Evolutionary conservation across 2,329 filamentous ascomycete species (phyloP), one percentile per base, ranked within the genome.

Genomic region (Neopestalotiopsis sp.): DNA sequence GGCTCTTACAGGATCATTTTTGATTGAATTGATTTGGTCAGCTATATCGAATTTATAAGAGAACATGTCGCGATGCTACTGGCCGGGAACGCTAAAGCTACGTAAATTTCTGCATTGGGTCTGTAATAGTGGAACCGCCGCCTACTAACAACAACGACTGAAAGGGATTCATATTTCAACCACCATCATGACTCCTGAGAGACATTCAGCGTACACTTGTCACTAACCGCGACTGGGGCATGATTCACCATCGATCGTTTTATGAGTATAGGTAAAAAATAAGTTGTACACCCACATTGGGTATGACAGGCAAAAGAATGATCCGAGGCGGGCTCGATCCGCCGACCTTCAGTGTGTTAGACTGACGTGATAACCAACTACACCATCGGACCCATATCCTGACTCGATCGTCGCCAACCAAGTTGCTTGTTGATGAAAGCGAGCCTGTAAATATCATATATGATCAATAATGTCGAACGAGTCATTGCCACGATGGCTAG

Each of bases 321-420:
- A 64, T 64, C 61, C 61, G 61, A 64, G 61, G 61, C 61, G 61
- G 61, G 61, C 61, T 64, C 61, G 61, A 64, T 64, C 61, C 61
- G 61, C 61, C 61, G 61, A 64, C 61, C 61, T 64, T 64, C 38
- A 64, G 61, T 64, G 61, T 64, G 61, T 64, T 64, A 64, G 61
- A 64, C 61, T 64, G 38, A 64, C 61, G 61, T 64, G 61, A 64
- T 64, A 64, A 64, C 61, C 61, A 64, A 64, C 61, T 64, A 64
- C 61, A 64, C 61, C 61, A 64, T 64, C 61, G 61, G 61, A 64
- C 61, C 61, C 30, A 62, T 62, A 34, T 20, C 24, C 59, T 62
- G 30, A 40, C 59, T 62, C 14, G 30, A 40, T 62, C 59, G 59
- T 62, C 59, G 59, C 59, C 59, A 20, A 62, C 59, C 59, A 13